These are phyloP conservation scores for Dujonia santamariae DNA, from an alignment of 1,139 yeast genomes.

Conservation along the genomic window DNA sequence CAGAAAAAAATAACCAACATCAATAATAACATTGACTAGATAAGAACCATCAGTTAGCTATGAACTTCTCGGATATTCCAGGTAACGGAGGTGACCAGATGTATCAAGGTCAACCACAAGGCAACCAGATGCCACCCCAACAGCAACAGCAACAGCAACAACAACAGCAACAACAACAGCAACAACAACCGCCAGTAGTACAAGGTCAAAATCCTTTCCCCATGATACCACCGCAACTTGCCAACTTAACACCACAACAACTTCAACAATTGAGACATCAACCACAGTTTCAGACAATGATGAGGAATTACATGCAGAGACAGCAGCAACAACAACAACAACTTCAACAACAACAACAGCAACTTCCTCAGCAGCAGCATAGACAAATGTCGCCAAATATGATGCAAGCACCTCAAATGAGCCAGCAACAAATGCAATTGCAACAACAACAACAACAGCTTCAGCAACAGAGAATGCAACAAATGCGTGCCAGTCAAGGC, in stretches of 20 bases:
- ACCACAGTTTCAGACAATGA: constrained; percentile 43
- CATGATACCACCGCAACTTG: constrained; percentile 39
- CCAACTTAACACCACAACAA: constrained; percentile 44
- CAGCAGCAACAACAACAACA: constrained; percentile 33
- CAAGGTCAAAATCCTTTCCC: constrained; percentile 15
- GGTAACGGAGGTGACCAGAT: constrained; percentile 11
- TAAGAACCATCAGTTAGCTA: constrained; percentile 1
- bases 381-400: constrained; percentile 9
- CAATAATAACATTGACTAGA: neutral
- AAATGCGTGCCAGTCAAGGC: constrained; percentile 6
- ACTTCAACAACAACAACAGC: constrained; percentile 26
- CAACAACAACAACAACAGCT: constrained; percentile 12
- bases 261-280: constrained; percentile 47
- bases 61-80: constrained; percentile 16
- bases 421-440: constrained; percentile 15
- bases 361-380: constrained; percentile 12
- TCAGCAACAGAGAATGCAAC: constrained; percentile 12
- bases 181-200: constrained; percentile 9
- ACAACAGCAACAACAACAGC: constrained; percentile 14
- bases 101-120: constrained; percentile 6
- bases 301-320: constrained; percentile 34
- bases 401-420: constrained; percentile 12
- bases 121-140: constrained; percentile 11
- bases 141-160: constrained; percentile 12
- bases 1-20: neutral